Evolutionary conservation across 2,329 filamentous ascomycete species (phyloP), one percentile per base, ranked within the genome.

Genomic region (Cyphellophora europaea): DNA sequence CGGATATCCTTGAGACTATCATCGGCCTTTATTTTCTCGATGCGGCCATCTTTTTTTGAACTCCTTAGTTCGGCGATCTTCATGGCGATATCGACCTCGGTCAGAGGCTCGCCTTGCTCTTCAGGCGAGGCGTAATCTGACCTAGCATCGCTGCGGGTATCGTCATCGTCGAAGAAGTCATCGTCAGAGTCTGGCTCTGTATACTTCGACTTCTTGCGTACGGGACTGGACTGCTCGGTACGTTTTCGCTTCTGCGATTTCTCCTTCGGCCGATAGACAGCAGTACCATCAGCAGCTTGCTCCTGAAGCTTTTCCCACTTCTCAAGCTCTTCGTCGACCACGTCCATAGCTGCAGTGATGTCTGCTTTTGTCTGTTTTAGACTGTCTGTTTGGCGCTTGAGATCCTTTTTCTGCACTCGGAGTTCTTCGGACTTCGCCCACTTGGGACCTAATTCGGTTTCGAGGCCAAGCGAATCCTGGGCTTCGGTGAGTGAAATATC

Each of bases 341-440:
- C 50, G 3, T 61, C 55, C 1, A 59, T 43, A 0, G 51, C 43
- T 3, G 56, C 49, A 5, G 45, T 43, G 37, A 58, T 61, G 31
- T 74, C 62, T 11, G 65, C 65, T 27, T 72, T 70, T 6, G 41
- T 36, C 4, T 50, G 41, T 49, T 71, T 74, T 30, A 74, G 64
- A 40, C 77, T 70, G 3, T 79, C 74, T 5, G 82, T 61, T 51
- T 78, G 72, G 47, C 79, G 74, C 55, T 83, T 77, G 19, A 82
- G 62, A 53, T 81, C 6, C 13, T 39, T 34, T 13, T 28, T 38
- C 27, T 38, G 38, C n/a, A 30, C 29, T 5, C 13, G 23, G 11
- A 47, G 32, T 13, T 37, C 32, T 19, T 50, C 43, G 11, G 35
- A 35, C 29, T 49, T 40, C 5, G 37, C 39, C 41, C 40, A 49